Conservation (phyloP, 2,329 filamentous ascomycete genomes). For the Sphaerulina populicola region DNA sequence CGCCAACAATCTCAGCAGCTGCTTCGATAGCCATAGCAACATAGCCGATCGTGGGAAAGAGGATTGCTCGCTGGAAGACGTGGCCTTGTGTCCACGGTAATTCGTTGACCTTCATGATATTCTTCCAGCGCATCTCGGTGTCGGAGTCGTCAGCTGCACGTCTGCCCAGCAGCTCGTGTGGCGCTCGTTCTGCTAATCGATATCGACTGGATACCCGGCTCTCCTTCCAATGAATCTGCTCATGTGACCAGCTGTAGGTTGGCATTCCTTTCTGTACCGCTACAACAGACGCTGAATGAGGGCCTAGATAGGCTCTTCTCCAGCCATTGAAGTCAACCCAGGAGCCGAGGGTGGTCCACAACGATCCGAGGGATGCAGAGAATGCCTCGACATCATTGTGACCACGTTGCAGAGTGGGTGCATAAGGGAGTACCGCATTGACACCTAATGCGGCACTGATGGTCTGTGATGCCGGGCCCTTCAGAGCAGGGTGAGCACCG, state of each 20-base stretch:
- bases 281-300: not conserved
- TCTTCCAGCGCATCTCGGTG: slow-evolving; percentile 15
- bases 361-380: slow-evolving; percentile 15
- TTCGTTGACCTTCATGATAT: slow-evolving; percentile 19
- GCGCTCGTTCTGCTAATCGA: slow-evolving; percentile 8
- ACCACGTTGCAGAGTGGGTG: slow-evolving; percentile 20
- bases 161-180: slow-evolving; percentile 16
- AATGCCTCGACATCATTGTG: slow-evolving; percentile 25
- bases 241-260: slow-evolving; percentile 16
- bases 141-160: slow-evolving; percentile 15
- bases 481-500: slow-evolving; percentile 42
- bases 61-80: slow-evolving; percentile 25
- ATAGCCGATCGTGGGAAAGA: slow-evolving; percentile 31
- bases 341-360: slow-evolving; percentile 14
- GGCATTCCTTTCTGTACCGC: slow-evolving; percentile 6
- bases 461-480: slow-evolving; percentile 35
- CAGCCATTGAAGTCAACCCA: slow-evolving; percentile 15
- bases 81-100: slow-evolving; percentile 32
- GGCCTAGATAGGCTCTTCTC: slow-evolving; percentile 13
- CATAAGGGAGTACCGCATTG: slow-evolving; percentile 12
- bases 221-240: slow-evolving; percentile 15
- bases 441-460: slow-evolving; percentile 23
- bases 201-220: slow-evolving; percentile 11
- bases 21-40: slow-evolving; percentile 22
- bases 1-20: slow-evolving; percentile 13